Base-by-base conservation (phyloP, 2,329 filamentous ascomycete genomes). In the Penicillium rolfsii region DNA sequence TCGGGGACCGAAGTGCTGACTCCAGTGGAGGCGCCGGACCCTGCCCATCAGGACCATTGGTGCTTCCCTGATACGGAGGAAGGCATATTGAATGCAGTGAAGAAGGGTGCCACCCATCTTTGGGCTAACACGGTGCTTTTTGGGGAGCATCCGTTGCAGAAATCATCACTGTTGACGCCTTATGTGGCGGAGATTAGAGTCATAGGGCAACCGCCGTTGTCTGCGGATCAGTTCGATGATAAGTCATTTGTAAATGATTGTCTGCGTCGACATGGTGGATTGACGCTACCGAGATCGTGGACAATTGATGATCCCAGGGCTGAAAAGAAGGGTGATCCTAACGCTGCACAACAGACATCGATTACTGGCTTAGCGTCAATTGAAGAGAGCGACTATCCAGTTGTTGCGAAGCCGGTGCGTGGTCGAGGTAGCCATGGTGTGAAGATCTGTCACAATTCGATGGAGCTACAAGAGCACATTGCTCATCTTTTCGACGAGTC, bases 81-180 rank as follows among this genome's bases (percentile, higher is more conserved):
- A 3, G 79, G 79, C 1, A 79, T 82, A n/a, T 48, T 77, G 0
- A 59, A 68, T 4, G 81, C 81, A 0, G 54, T 83, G 1, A 55
- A 74, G 2, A 68, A 69, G 40, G 79, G 80, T 0, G 77, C 79
- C 0, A 83, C 78, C 1, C 77, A 81, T 63, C 68, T 84, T 3
- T 84, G 81, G 81, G 80, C 81, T 1, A 84, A 84, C 62, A 84
- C 82, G 0, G 79, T 84, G 43, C 67, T 84, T 1, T 84, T 84
- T 64, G 73, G 76, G 0, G 73, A 75, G 0, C 82, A 84, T 66
- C 81, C 82, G 1, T 71, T 84, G 0, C 82, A 85, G 59, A 74
- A 62, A 0, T 82, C 80, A 0, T 19, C 65, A 1, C 62, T 57
- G 2, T 65, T 83, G 6, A 64, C 67, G 1, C 48, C 65, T 7